Conservation (phyloP, 2,329 filamentous ascomycete species). For the Verticillium klebahnii region DNA sequence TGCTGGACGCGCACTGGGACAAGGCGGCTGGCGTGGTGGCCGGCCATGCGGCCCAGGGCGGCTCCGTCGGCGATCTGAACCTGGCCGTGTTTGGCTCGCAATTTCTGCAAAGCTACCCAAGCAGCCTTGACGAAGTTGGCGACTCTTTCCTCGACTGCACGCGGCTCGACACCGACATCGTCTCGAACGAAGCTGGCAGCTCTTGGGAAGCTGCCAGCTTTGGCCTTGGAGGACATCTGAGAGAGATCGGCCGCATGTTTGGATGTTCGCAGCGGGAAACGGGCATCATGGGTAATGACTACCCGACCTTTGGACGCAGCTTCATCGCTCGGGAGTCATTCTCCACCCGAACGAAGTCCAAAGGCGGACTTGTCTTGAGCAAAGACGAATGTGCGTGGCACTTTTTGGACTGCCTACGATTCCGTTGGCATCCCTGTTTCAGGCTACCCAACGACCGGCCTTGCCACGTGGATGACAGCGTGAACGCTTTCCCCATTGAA, state of each 20-base stretch:
- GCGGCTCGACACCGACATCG: slow-evolving; percentile 71
- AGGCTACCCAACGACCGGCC: slow-evolving; percentile 70
- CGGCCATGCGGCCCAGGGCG: slow-evolving; percentile 82
- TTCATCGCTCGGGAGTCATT: slow-evolving; percentile 80
- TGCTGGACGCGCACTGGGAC: slow-evolving; percentile 90
- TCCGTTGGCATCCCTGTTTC: slow-evolving; percentile 89
- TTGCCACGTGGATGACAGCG: slow-evolving; percentile 62
- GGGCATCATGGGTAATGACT: slow-evolving; percentile 91
- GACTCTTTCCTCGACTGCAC: slow-evolving; percentile 89
- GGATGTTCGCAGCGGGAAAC: slow-evolving; percentile 85
- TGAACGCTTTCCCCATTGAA: slow-evolving; percentile 84
- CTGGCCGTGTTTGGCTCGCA: slow-evolving; percentile 92
- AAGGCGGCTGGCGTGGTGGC: slow-evolving; percentile 62
- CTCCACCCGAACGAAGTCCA: slow-evolving; percentile 80
- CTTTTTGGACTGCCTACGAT: slow-evolving; percentile 80
- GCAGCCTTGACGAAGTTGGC: slow-evolving; percentile 83
- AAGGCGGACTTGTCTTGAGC: slow-evolving; percentile 68
- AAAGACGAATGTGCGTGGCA: slow-evolving; percentile 91
- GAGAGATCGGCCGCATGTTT: slow-evolving; percentile 85
- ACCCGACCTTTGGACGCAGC: slow-evolving; percentile 75
- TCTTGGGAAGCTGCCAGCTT: slow-evolving; percentile 96
- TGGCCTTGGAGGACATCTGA: slow-evolving; percentile 87
- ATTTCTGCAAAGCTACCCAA: slow-evolving; percentile 84
- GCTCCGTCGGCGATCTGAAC: slow-evolving; percentile 65
- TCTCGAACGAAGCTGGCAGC: slow-evolving; percentile 80